phyloP scores from a whole-genome alignment of 1,284 basidiomycete species.

The Agaricales sp. region DNA sequence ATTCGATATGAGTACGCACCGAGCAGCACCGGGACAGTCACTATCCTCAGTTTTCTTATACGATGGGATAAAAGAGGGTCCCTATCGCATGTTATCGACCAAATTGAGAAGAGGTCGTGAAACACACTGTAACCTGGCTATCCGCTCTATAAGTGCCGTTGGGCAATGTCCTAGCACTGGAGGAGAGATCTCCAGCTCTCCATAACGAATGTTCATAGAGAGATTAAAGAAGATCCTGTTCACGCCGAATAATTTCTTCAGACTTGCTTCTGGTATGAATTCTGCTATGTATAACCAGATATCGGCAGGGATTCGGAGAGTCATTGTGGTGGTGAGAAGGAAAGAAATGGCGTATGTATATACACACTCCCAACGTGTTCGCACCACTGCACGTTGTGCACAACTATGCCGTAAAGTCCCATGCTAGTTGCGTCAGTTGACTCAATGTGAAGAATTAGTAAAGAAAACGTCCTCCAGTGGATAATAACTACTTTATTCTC shows the following conservation, averaged over 20 bases:
- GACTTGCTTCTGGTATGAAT: conserved; percentile 21
- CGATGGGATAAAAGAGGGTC: not conserved
- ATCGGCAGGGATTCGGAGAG: conserved; percentile 24
- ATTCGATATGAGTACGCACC: too few relatives aligned
- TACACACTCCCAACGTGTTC: too few relatives aligned
- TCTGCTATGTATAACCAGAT: conserved; percentile 26
- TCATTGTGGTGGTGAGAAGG: too few relatives aligned
- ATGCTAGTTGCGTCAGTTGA: too few relatives aligned
- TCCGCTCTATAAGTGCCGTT: not conserved
- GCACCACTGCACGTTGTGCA: too few relatives aligned
- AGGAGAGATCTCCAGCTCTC: conserved; percentile 18
- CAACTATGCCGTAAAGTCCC: too few relatives aligned
- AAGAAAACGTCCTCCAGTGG: too few relatives aligned
- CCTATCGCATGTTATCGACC: not conserved
- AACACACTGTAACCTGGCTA: not conserved
- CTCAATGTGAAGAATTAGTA: too few relatives aligned
- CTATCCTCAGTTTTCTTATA: not conserved
- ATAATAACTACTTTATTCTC: too few relatives aligned
- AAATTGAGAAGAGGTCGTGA: not conserved
- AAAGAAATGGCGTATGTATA: too few relatives aligned
- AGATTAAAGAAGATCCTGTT: conserved; percentile 29
- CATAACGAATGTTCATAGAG: conserved; percentile 27
- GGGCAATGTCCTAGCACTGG: too few relatives aligned
- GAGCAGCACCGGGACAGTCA: too few relatives aligned
- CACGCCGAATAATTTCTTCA: conserved; percentile 20